phyloP scores from a whole-genome alignment of 352 stramenopile species.

The Globisporangium heterothallicum region DNA sequence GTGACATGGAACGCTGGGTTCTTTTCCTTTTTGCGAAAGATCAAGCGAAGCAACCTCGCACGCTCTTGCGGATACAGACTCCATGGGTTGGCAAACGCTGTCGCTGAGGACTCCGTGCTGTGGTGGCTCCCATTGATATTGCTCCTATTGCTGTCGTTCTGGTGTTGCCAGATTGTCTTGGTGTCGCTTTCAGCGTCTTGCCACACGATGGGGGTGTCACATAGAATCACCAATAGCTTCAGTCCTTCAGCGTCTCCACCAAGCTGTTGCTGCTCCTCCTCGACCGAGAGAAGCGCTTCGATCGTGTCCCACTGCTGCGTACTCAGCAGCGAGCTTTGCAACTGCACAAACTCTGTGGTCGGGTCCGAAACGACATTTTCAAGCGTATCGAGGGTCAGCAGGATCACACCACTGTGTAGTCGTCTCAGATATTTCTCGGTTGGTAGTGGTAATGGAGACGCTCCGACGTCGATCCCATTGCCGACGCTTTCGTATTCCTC shows the following conservation, averaged over 20 bases:
- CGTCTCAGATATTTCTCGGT: conserved; percentile 23
- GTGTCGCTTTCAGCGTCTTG: conserved; percentile 10
- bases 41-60: conserved; percentile 25
- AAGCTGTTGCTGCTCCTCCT: background rate
- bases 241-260: background rate
- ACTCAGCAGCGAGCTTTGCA: conserved; percentile 25
- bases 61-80: conserved; percentile 34
- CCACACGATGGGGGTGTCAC: conserved; percentile 49
- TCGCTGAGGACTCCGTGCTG: background rate
- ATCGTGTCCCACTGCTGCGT: conserved; percentile 27
- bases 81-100: conserved; percentile 19
- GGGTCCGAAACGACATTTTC: conserved; percentile 18
- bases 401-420: conserved; percentile 16
- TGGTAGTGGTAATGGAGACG: background rate
- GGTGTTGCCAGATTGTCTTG: conserved; percentile 18
- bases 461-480: conserved; percentile 5
- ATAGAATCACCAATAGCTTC: conserved; percentile 38
- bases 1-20: conserved; percentile 30
- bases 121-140: no score
- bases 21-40: conserved; percentile 30
- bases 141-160: background rate
- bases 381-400: conserved; percentile 42
- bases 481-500: conserved; percentile 42
- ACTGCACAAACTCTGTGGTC: conserved; percentile 17
- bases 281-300: conserved; percentile 16